Percentiles rank a stretch among this genome's conserved stretches.
Conservation (phyloP, 768 basidiomycete species). For the Kwoniella dejecticola region DNA sequence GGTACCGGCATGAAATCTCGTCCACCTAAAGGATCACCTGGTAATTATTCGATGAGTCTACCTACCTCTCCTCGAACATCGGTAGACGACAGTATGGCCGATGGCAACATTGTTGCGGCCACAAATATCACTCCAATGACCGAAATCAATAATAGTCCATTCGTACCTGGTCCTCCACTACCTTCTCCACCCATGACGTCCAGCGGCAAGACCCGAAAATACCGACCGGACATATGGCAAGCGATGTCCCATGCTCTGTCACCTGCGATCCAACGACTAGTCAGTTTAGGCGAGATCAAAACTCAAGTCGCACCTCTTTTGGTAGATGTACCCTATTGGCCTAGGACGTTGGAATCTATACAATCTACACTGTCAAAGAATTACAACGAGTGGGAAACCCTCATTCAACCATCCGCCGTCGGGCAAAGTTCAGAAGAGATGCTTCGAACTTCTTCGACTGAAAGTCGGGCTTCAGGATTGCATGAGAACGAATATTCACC, state of each 20-base stretch:
- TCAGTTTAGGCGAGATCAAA: constrained; percentile 33
- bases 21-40: constrained; percentile 11
- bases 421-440: background rate
- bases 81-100: constrained; percentile 3
- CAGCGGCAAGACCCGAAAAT: constrained; percentile 6
- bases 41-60: constrained; percentile 11
- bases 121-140: constrained; percentile 12
- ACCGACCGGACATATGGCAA: constrained; percentile 33
- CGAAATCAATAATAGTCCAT: constrained; percentile 11
- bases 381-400: constrained; percentile 24
- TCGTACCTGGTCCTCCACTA: background rate
- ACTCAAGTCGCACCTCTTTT: constrained; percentile 27
- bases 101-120: background rate
- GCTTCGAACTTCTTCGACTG: background rate
- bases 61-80: constrained; percentile 15
- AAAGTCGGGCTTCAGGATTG: background rate
- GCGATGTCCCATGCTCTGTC: constrained; percentile 28
- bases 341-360: constrained; percentile 20
- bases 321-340: constrained; percentile 36
- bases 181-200: constrained; percentile 16
- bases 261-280: constrained; percentile 32
- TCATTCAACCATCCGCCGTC: background rate
- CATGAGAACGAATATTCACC: constrained; percentile 1
- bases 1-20: background rate
- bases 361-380: constrained; percentile 8